Percentiles rank a stretch among this genome's conserved stretches.
Evolutionary conservation across 192 early-diverging fungal species (phyloP).

Genomic region (Linnemannia schmuckeri): DNA sequence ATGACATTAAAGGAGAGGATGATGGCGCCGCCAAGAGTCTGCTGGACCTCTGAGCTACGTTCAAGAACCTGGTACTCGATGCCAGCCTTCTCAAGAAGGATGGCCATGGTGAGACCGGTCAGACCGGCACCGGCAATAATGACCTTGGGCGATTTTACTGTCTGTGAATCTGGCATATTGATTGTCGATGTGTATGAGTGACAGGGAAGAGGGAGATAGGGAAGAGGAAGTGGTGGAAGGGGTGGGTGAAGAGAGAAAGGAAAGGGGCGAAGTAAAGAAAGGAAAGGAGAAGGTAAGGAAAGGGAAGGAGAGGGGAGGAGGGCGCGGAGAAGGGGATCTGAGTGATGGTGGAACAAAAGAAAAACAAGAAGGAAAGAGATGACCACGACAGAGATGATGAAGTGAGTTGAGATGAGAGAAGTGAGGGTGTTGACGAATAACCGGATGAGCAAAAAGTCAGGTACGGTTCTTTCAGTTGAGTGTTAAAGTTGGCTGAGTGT

Average conservation of each 20-base stretch:
- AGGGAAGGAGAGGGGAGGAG: not conserved
- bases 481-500: too few relatives aligned
- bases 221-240: not conserved
- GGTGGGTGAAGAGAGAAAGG: not conserved
- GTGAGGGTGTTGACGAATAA: too few relatives aligned
- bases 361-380: not conserved
- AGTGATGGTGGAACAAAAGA: not conserved
- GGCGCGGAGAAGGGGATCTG: not conserved
- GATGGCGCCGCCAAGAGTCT: slow-evolving; percentile 16
- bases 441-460: too few relatives aligned
- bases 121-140: slow-evolving; percentile 42
- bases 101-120: slow-evolving; percentile 23
- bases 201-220: not conserved
- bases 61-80: slow-evolving; percentile 39
- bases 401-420: too few relatives aligned
- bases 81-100: slow-evolving; percentile 34
- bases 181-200: not conserved
- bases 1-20: slow-evolving; percentile 34
- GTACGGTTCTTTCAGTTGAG: too few relatives aligned
- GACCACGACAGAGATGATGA: not conserved
- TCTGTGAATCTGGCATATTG: slow-evolving; percentile 12
- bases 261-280: not conserved
- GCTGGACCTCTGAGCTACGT: not conserved
- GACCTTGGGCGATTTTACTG: slow-evolving; percentile 25
- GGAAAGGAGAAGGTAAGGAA: not conserved